Conservation (phyloP, 1,284 basidiomycete genomes). For the Malassezia obtusa region DNA sequence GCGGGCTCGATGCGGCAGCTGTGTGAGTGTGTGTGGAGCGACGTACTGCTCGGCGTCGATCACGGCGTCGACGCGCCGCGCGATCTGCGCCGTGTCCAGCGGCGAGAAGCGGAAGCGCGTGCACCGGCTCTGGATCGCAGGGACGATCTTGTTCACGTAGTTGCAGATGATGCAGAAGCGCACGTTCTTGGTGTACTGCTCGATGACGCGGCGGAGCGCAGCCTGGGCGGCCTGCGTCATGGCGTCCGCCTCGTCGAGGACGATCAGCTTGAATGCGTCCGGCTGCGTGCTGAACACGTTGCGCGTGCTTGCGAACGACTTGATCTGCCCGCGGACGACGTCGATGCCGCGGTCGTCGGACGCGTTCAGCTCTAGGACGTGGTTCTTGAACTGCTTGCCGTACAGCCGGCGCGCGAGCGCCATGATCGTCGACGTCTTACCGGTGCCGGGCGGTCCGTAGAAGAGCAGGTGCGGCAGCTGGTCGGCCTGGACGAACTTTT, state of each 20-base stretch:
- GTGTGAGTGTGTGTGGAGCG: neutral
- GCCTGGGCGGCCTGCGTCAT: slow-evolving; percentile 98
- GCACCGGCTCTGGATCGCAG: slow-evolving; percentile 95
- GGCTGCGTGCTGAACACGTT: slow-evolving; percentile 56
- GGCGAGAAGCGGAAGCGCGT: slow-evolving; percentile 94
- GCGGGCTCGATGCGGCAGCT: slow-evolving; percentile 79
- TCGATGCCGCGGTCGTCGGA: slow-evolving; percentile 97
- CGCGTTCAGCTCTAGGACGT: slow-evolving; percentile 94
- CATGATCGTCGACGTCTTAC: slow-evolving; percentile 95
- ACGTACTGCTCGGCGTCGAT: slow-evolving; percentile 71
- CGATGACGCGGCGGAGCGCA: slow-evolving; percentile 88
- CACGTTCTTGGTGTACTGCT: slow-evolving; percentile 97
- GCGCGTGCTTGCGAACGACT: slow-evolving; percentile 91
- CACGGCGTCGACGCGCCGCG: slow-evolving; percentile 68
- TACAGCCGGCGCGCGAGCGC: slow-evolving; percentile 91
- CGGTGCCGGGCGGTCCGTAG: slow-evolving; percentile 93
- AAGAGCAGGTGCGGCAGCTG: slow-evolving; percentile 88
- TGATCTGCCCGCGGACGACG: slow-evolving; percentile 95
- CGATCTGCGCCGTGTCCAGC: slow-evolving; percentile 72
- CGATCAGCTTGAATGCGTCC: slow-evolving; percentile 75
- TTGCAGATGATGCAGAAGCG: slow-evolving; percentile 99
- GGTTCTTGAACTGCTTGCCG: slow-evolving; percentile 67
- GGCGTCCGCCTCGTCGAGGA: slow-evolving; percentile 98
- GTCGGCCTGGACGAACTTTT: slow-evolving; percentile 86
- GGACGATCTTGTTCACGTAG: slow-evolving; percentile 98